Evolutionary conservation across 768 basidiomycete species (phyloP).

Genomic region (Mycena epipterygia): DNA sequence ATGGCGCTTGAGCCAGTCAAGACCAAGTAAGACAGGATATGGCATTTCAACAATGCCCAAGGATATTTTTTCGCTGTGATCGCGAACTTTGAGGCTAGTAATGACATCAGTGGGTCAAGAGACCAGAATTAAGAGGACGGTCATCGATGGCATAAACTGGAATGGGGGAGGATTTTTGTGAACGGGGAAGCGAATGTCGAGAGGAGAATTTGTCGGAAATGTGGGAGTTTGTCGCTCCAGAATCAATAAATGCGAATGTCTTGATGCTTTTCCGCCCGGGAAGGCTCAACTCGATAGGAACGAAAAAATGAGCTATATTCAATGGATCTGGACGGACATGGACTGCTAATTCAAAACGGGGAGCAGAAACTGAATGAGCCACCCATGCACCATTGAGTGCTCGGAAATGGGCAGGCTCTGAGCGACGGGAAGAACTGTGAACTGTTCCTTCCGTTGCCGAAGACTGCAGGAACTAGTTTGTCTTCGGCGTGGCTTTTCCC

Average conservation of each 20-base stretch:
- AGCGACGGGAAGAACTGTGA: slow-evolving; percentile 24
- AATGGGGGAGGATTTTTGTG: slow-evolving; percentile 46
- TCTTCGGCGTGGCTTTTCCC: slow-evolving; percentile 47
- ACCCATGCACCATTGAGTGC: slow-evolving; percentile 38
- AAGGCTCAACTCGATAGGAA: slow-evolving; percentile 45
- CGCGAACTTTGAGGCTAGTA: slow-evolving; percentile 40
- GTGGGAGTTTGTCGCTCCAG: slow-evolving; percentile 50
- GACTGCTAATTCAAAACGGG: slow-evolving; percentile 24
- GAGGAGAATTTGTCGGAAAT: slow-evolving; percentile 52
- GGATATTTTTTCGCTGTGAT: slow-evolving; percentile 47
- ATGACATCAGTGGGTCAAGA: slow-evolving; percentile 55
- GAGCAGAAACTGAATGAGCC: slow-evolving; percentile 33
- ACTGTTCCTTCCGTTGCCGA: slow-evolving; percentile 45
- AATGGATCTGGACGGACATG: slow-evolving; percentile 36
- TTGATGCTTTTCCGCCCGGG: slow-evolving; percentile 46
- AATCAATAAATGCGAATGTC: slow-evolving; percentile 52
- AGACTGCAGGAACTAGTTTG: slow-evolving; percentile 44
- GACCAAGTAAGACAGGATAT: slow-evolving; percentile 52
- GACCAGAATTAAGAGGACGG: slow-evolving; percentile 54
- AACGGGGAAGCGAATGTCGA: slow-evolving; percentile 47
- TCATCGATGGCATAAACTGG: slow-evolving; percentile 55
- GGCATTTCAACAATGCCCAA: slow-evolving; percentile 49
- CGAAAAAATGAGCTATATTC: slow-evolving; percentile 45
- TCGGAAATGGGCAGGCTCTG: slow-evolving; percentile 34
- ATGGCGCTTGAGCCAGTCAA: slow-evolving; percentile 53